phyloP scores from a whole-genome alignment of 164 flowering plant genomes.

The Warburgia ugandensis region DNA sequence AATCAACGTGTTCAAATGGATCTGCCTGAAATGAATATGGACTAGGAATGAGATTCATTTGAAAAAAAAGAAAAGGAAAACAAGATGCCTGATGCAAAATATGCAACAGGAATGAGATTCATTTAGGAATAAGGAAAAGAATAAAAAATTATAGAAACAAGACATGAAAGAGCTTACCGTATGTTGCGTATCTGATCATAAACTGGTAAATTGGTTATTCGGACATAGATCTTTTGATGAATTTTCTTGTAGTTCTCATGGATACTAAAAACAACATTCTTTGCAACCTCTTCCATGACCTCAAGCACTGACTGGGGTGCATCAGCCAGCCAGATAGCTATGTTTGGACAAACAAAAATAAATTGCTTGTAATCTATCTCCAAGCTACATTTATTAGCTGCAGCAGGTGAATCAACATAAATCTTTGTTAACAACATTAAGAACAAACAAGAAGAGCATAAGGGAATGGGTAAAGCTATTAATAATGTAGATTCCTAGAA shows the following conservation, averaged over 20 bases:
- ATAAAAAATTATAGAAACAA: background rate
- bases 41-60: background rate
- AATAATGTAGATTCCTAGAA: too few species aligned
- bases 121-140: background rate
- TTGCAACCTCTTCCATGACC: conserved; percentile 97
- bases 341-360: conserved; percentile 81
- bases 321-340: conserved; percentile 99
- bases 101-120: too few species aligned
- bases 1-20: conserved; percentile 96
- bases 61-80: too few species aligned
- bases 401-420: conserved; percentile 7
- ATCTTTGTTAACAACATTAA: background rate
- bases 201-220: conserved; percentile 83
- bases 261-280: conserved; percentile 67
- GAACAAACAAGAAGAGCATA: too few species aligned
- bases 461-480: too few species aligned
- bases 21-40: conserved; percentile 51
- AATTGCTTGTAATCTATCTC: conserved; percentile 96
- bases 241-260: conserved; percentile 86
- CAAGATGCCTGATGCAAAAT: too few species aligned
- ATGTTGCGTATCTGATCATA: conserved; percentile 97
- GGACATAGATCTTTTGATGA: conserved; percentile 79
- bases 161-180: conserved; percentile 33
- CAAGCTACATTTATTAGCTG: conserved; percentile 95
- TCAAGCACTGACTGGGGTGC: conserved; percentile 95